Conservation (phyloP, 2,329 filamentous ascomycete genomes). For the Pseudophaeomoniella oleicola region DNA sequence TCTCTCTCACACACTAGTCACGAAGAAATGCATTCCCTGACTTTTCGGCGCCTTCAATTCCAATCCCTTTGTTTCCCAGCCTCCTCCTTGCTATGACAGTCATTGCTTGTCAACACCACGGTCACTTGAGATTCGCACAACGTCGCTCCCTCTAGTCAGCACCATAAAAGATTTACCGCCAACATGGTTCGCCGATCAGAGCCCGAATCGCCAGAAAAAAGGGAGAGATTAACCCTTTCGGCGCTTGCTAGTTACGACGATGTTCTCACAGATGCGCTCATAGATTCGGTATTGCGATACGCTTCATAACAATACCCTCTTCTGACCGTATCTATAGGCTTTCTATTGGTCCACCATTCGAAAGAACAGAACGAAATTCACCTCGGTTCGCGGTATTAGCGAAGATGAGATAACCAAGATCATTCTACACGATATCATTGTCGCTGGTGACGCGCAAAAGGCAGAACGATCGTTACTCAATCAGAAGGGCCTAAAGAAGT, state of each 20-base stretch:
- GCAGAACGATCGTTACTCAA: slow-evolving; percentile 61
- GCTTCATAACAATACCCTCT: not conserved
- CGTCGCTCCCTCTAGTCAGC: too few relatives aligned
- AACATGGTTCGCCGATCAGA: slow-evolving; percentile 8
- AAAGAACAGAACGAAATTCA: slow-evolving; percentile 82
- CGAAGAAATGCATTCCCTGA: too few relatives aligned
- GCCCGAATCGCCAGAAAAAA: slow-evolving; percentile 7
- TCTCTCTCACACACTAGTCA: too few relatives aligned
- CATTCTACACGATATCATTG: slow-evolving; percentile 51
- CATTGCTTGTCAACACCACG: not conserved
- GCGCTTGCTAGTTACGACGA: slow-evolving; percentile 92
- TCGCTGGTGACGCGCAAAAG: slow-evolving; percentile 54
- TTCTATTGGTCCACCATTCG: slow-evolving; percentile 96
- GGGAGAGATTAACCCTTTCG: slow-evolving; percentile 63
- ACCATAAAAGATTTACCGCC: too few relatives aligned
- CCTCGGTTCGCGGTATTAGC: slow-evolving; percentile 64
- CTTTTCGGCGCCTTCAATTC: too few relatives aligned
- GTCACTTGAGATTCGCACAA: too few relatives aligned
- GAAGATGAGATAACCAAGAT: slow-evolving; percentile 48
- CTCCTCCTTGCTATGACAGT: not conserved
- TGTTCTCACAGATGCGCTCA: slow-evolving; percentile 81
- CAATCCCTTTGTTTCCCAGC: too few relatives aligned
- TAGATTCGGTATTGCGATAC: slow-evolving; percentile 60
- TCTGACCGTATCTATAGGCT: slow-evolving; percentile 41
- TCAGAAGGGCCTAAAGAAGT: slow-evolving; percentile 60